Percentiles rank a stretch among this genome's conserved stretches.
phyloP scores from a whole-genome alignment of 257 asterid species.

The Ajuga chamaepitys region DNA sequence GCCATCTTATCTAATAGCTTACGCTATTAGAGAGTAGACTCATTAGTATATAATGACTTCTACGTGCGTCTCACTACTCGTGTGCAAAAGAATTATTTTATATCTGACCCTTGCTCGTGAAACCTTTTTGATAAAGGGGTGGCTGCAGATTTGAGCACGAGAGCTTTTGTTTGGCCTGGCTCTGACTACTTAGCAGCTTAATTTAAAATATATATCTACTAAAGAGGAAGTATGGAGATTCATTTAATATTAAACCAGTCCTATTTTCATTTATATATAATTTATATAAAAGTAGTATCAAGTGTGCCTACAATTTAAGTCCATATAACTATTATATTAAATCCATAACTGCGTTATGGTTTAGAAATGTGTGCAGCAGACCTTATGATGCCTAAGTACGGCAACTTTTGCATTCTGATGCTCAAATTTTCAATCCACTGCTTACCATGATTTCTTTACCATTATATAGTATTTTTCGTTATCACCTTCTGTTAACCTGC shows the following conservation, averaged over 20 bases:
- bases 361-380: background rate
- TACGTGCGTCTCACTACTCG: background rate
- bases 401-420: background rate
- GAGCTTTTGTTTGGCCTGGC: background rate
- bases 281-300: background rate
- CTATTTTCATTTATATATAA: too few species aligned
- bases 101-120: background rate
- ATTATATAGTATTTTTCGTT: background rate
- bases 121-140: background rate
- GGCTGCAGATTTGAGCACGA: background rate
- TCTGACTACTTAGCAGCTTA: background rate
- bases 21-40: background rate
- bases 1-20: background rate
- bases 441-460: background rate
- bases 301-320: background rate
- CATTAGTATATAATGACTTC: background rate
- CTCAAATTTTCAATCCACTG: conserved; percentile 11
- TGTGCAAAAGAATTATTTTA: background rate
- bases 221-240: background rate
- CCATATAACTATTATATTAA: background rate
- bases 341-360: background rate
- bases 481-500: background rate
- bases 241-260: background rate
- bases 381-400: background rate
- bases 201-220: background rate